Evolutionary conservation across 2,329 filamentous ascomycete species (phyloP).

Genomic region (Polytolypa hystricis): DNA sequence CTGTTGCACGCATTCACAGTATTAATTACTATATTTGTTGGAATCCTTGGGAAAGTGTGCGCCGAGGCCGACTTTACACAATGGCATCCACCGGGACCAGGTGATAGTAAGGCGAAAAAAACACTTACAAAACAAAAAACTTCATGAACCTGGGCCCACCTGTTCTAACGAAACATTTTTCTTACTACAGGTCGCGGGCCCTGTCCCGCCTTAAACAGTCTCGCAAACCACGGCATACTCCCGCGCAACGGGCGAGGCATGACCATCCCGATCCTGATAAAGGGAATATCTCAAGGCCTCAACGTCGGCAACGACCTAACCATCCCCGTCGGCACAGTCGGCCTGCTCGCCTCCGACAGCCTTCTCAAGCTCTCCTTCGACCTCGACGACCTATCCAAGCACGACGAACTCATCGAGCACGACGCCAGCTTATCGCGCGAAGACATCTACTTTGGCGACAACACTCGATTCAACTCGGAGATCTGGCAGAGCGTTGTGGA

Average conservation of each 20-base stretch:
- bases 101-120: slow-evolving; percentile 8
- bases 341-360: slow-evolving; percentile 13
- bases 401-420: slow-evolving; percentile 29
- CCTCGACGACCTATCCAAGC: slow-evolving; percentile 14
- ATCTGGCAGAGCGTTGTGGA: slow-evolving; percentile 18
- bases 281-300: slow-evolving; percentile 16
- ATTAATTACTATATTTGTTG: neutral
- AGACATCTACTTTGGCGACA: slow-evolving; percentile 25
- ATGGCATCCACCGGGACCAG: slow-evolving; percentile 5
- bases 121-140: too few relatives aligned
- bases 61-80: slow-evolving; percentile 2
- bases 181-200: slow-evolving; percentile 14
- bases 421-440: slow-evolving; percentile 24
- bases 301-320: slow-evolving; percentile 23
- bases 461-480: slow-evolving; percentile 23
- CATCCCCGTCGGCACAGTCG: slow-evolving; percentile 16
- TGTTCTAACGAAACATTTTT: neutral
- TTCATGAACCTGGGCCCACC: neutral
- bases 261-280: slow-evolving; percentile 18
- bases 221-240: slow-evolving; percentile 24
- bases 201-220: slow-evolving; percentile 23
- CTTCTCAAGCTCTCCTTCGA: slow-evolving; percentile 14
- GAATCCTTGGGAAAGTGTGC: neutral
- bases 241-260: slow-evolving; percentile 23
- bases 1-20: neutral